A percentile compares a stretch with the other conserved stretches of the same genome.
These are phyloP conservation scores for Penicillium atrosanguineum DNA, from an alignment of 495 filamentous ascomycete species.

Conservation along the genomic window DNA sequence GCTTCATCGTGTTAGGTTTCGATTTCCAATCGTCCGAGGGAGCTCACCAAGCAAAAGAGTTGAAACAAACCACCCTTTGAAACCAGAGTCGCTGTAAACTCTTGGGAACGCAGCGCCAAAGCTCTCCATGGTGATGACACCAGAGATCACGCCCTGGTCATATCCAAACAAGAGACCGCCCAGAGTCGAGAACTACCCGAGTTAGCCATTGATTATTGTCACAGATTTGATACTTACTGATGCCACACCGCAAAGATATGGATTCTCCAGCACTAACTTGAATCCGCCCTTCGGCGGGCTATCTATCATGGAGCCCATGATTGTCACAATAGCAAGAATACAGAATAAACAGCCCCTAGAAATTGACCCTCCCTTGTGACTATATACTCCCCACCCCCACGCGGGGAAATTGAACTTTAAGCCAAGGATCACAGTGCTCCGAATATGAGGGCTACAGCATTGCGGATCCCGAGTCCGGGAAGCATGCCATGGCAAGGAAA, in stretches of 20 bases:
- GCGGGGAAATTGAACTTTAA: background rate
- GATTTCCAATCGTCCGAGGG: background rate
- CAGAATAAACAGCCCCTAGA: background rate
- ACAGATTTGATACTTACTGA: constrained; percentile 23
- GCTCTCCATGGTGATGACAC: constrained; percentile 45
- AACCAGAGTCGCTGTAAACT: constrained; percentile 59
- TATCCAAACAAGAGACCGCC: constrained; percentile 57
- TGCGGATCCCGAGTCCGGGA: background rate
- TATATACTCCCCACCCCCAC: background rate
- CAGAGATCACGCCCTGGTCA: constrained; percentile 39
- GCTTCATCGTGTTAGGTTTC: constrained; percentile 38
- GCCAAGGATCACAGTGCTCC: constrained; percentile 23
- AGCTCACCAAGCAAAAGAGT: constrained; percentile 69
- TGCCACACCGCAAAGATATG: constrained; percentile 42
- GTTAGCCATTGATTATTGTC: background rate
- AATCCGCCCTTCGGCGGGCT: constrained; percentile 28
- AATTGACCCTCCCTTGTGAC: background rate
- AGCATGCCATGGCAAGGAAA: background rate
- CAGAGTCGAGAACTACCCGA: constrained; percentile 44
- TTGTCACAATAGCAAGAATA: background rate
- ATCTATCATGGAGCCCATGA: constrained; percentile 21
- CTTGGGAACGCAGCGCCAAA: constrained; percentile 57
- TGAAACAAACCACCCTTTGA: constrained; percentile 75
- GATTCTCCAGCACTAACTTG: constrained; percentile 34
- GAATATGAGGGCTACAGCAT: background rate